These are phyloP conservation scores for Penicillium griseofulvum DNA, from an alignment of 2,329 filamentous ascomycete species.

Conservation along the genomic window DNA sequence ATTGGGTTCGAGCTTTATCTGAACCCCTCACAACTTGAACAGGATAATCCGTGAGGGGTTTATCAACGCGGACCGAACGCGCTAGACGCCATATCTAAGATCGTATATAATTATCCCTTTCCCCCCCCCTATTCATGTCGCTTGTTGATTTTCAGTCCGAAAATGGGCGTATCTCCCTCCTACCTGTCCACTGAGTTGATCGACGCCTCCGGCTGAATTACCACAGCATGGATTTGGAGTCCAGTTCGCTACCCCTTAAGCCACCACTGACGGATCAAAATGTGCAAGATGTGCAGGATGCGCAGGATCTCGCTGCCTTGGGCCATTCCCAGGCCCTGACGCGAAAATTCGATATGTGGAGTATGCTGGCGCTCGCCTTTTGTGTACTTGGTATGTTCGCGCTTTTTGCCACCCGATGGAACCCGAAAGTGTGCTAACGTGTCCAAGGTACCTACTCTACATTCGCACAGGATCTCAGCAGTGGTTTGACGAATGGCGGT, in stretches of 20 bases:
- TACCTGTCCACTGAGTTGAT: constrained; percentile 20
- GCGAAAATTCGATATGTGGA: constrained; percentile 54
- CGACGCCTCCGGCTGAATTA: constrained; percentile 24
- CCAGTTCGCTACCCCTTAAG: constrained; percentile 27
- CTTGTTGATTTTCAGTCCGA: constrained; percentile 13
- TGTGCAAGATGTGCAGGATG: constrained; percentile 39
- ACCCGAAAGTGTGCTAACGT: background rate
- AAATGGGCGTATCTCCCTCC: constrained; percentile 24
- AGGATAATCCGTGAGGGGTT: constrained; percentile 4
- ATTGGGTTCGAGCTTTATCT: constrained; percentile 23
- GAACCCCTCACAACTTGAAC: constrained; percentile 13
- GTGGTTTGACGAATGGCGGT: constrained; percentile 55
- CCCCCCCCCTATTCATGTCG: constrained; percentile 2
- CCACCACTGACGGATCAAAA: constrained; percentile 23
- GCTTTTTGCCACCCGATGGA: background rate
- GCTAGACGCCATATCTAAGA: background rate
- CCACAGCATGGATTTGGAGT: constrained; percentile 30
- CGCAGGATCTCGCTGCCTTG: constrained; percentile 43
- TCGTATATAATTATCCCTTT: constrained; percentile 12
- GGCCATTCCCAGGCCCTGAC: constrained; percentile 46
- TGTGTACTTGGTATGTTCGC: constrained; percentile 48
- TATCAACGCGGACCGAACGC: constrained; percentile 4
- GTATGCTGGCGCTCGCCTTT: constrained; percentile 58
- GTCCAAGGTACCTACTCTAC: constrained; percentile 54
- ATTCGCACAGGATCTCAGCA: constrained; percentile 54